Percentiles rank a stretch among this genome's conserved stretches.
Conservation (phyloP, 805 yeast species). For the Candida sphagnicola region DNA sequence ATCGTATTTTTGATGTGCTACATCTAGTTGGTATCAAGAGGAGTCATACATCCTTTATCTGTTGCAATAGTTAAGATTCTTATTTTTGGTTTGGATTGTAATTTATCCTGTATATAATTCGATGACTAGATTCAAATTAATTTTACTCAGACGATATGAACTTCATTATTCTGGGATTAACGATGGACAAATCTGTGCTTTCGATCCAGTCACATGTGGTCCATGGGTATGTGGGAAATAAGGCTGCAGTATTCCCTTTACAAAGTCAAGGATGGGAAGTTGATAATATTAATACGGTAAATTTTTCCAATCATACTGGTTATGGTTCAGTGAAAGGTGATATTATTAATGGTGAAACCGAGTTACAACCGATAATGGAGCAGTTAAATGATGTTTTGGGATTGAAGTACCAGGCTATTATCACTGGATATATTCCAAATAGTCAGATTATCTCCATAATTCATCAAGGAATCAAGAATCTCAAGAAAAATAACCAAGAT, state of each 20-base stretch:
- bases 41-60: too few relatives aligned
- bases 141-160: too few relatives aligned
- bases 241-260: slow-evolving; percentile 85
- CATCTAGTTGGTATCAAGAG: too few relatives aligned
- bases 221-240: slow-evolving; percentile 94
- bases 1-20: too few relatives aligned
- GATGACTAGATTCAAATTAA: too few relatives aligned
- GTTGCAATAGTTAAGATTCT: too few relatives aligned
- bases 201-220: slow-evolving; percentile 83
- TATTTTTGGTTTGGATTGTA: too few relatives aligned
- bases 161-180: neutral
- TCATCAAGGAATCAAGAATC: slow-evolving; percentile 25
- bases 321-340: slow-evolving; percentile 66
- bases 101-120: neutral
- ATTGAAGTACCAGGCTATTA: slow-evolving; percentile 47
- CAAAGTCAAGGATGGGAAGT: slow-evolving; percentile 91
- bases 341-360: slow-evolving; percentile 37
- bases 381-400: slow-evolving; percentile 50
- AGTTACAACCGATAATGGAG: slow-evolving; percentile 44
- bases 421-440: slow-evolving; percentile 70
- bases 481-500: slow-evolving; percentile 30
- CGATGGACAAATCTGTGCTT: slow-evolving; percentile 13
- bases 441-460: slow-evolving; percentile 41
- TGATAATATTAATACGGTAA: slow-evolving; percentile 83
- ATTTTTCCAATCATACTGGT: slow-evolving; percentile 90